phyloP scores from a whole-genome alignment of 2,329 filamentous ascomycete species.

The Fusarium albidum region DNA sequence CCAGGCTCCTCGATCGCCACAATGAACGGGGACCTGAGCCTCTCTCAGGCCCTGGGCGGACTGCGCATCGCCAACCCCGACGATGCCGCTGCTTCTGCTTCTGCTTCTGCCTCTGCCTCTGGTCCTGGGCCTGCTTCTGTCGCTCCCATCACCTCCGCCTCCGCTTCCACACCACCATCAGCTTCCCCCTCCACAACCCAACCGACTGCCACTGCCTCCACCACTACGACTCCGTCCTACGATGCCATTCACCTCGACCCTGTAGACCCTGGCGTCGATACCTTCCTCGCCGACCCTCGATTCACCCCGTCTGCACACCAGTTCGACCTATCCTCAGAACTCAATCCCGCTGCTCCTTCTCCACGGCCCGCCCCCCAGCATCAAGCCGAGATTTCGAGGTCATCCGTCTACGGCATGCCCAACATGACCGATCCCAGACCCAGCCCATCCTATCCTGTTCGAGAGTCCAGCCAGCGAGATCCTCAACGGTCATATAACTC shows the following conservation, averaged over 20 bases:
- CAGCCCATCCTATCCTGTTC: slow-evolving; percentile 58
- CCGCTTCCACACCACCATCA: slow-evolving; percentile 28
- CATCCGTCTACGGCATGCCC: slow-evolving; percentile 63
- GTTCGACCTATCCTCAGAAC: slow-evolving; percentile 25
- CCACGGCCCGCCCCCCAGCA: slow-evolving; percentile 29
- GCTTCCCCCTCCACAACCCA: slow-evolving; percentile 25
- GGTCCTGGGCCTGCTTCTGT: slow-evolving; percentile 22
- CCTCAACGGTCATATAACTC: slow-evolving; percentile 67
- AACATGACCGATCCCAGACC: slow-evolving; percentile 71
- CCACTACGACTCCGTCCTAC: slow-evolving; percentile 29
- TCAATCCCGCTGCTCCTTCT: slow-evolving; percentile 16
- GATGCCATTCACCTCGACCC: slow-evolving; percentile 38
- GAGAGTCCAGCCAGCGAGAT: slow-evolving; percentile 75
- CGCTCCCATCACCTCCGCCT: slow-evolving; percentile 21
- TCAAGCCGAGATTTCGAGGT: slow-evolving; percentile 41
- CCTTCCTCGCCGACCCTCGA: slow-evolving; percentile 35
- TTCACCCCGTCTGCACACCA: slow-evolving; percentile 22
- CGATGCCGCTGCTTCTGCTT: slow-evolving; percentile 61
- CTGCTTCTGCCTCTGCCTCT: slow-evolving; percentile 34
- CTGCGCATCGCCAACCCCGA: slow-evolving; percentile 97
- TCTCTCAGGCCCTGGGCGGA: slow-evolving; percentile 91
- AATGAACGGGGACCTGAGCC: slow-evolving; percentile 93
- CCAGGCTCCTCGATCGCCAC: slow-evolving; percentile 44
- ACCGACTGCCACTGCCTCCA: slow-evolving; percentile 24
- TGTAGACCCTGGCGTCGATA: slow-evolving; percentile 32